A percentile compares a stretch with the other conserved stretches of the same genome.
These are phyloP conservation scores for Stentor roeselii DNA, from an alignment of 73 alveolate genomes.

Conservation along the genomic window DNA sequence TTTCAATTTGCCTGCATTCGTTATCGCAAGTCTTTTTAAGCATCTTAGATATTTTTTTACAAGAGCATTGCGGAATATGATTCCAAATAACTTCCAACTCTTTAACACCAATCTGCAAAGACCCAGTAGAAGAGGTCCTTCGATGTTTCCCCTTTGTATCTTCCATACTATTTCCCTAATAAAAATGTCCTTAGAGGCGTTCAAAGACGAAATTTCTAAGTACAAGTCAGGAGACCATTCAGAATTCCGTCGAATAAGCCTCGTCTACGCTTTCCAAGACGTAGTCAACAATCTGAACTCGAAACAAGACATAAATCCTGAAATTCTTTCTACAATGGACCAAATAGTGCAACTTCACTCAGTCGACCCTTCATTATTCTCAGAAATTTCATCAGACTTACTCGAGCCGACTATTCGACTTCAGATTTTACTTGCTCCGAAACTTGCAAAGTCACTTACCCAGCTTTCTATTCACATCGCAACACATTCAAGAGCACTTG, in stretches of 20 bases:
- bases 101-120: neutral
- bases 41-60: neutral
- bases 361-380: neutral
- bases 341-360: neutral
- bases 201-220: neutral
- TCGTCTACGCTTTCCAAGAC: slow-evolving; percentile 21
- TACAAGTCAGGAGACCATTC: neutral
- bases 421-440: neutral
- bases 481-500: neutral
- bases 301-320: neutral
- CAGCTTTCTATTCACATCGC: neutral
- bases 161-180: too few relatives aligned
- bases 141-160: neutral
- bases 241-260: slow-evolving; percentile 7
- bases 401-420: slow-evolving; percentile 17
- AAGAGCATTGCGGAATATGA: neutral
- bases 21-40: neutral
- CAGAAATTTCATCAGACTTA: neutral
- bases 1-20: neutral
- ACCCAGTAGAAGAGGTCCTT: neutral
- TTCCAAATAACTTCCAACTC: neutral
- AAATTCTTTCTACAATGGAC: neutral
- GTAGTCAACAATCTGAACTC: neutral
- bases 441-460: neutral
- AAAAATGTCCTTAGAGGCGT: neutral